Evolutionary conservation across 306 rosid genomes (phyloP), one percentile per base, ranked within the genome.

Genomic region (Vicia faba): DNA sequence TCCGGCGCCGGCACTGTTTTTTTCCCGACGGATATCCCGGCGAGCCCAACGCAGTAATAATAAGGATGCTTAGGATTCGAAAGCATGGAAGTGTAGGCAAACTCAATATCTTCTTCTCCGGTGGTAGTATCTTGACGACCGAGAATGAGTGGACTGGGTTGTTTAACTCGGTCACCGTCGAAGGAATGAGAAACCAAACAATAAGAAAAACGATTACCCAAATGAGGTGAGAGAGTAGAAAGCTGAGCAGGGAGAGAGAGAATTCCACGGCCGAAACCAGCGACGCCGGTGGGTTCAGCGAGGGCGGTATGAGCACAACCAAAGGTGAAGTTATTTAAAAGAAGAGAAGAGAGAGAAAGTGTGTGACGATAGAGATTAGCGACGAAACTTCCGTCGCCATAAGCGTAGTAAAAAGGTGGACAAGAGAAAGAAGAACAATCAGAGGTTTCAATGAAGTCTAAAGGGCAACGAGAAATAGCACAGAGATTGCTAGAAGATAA

Each of bases 151-250:
- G 98, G 97, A 75, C 98, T 93, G 69, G 90, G 96, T 3, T 41
- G 84, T 58, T 78, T 84, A 29, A 84, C 81, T 50, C 87, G 78
- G 49, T 89, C 83, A 3, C 75, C 39, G 18, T 83, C 79, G 65
- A 90, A 93, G 7, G 98, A 93, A 43, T 93, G 98, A 73, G 97
- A 86, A 5, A 88, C 91, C 48, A 93, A 59, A 55, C 98, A 93
- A 64, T 93, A 93, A 7, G 98, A 93, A 56, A 93, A 93, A 3
- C 82, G 91, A 15, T 85, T 86, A 0, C 96, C 93, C 7, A 92
- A 83, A 9, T 87, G 85, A 0, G 96, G 98, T 4, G 88, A 82
- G 64, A 77, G 26, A 19, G 64, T 60, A 1, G 95, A 78, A 1
- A 93, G 85, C 64, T 93, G 98, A 5, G 88, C 90, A 1, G 98